phyloP scores from a whole-genome alignment of 345 rosid species.

The Linum lewisii region DNA sequence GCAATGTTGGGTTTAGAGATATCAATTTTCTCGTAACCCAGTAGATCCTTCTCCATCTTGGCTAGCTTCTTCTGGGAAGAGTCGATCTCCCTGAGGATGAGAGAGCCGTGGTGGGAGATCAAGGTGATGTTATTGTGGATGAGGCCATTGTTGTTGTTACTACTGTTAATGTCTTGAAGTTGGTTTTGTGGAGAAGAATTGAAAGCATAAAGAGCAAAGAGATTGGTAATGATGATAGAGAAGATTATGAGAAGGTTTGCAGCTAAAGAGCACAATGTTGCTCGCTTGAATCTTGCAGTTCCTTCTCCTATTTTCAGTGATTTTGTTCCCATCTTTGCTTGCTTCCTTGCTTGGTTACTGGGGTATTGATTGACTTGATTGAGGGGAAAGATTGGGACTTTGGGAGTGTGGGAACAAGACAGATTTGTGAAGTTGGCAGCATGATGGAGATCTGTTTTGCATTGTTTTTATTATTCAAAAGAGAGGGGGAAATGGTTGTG shows the following conservation, averaged over 20 bases:
- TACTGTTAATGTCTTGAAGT: slow-evolving; percentile 8
- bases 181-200: slow-evolving; percentile 39
- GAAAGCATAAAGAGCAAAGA: slow-evolving; percentile 92
- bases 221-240: slow-evolving; percentile 79
- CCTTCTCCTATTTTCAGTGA: slow-evolving; percentile 90
- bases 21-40: slow-evolving; percentile 75
- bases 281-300: slow-evolving; percentile 79
- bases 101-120: slow-evolving; percentile 76
- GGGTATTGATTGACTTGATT: too few species aligned
- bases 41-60: slow-evolving; percentile 76
- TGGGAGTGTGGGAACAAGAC: too few species aligned
- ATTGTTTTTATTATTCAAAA: too few species aligned
- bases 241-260: slow-evolving; percentile 83
- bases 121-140: slow-evolving; percentile 53
- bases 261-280: slow-evolving; percentile 74
- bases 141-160: slow-evolving; percentile 8
- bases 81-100: slow-evolving; percentile 73
- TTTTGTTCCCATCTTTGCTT: slow-evolving; percentile 64
- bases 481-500: too few species aligned
- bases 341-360: too few species aligned
- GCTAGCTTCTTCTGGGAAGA: slow-evolving; percentile 81
- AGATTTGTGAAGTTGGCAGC: too few species aligned
- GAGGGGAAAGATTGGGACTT: too few species aligned
- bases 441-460: too few species aligned
- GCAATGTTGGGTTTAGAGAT: slow-evolving; percentile 78